Conservation (phyloP, 805 yeast genomes). For the Teunomyces stri region DNA sequence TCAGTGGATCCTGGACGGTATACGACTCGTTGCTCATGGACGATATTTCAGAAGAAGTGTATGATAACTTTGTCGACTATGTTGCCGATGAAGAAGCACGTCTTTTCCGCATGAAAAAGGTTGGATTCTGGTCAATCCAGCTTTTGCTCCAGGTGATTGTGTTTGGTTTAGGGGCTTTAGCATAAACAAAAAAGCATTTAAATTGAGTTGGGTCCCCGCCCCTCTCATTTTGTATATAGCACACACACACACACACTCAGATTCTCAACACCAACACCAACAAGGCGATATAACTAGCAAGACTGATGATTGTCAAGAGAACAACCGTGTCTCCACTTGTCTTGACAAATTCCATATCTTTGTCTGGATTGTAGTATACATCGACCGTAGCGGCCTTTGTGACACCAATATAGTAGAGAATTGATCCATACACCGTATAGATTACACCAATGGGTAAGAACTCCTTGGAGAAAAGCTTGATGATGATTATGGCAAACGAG, state of each 20-base stretch:
- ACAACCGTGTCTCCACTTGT: slow-evolving; percentile 65
- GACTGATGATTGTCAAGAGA: slow-evolving; percentile 48
- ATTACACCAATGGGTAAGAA: slow-evolving; percentile 67
- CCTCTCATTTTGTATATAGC: too few species aligned
- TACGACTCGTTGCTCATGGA: slow-evolving; percentile 90
- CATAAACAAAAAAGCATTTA: slow-evolving; percentile 11
- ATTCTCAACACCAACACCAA: slow-evolving; percentile 49
- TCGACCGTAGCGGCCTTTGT: slow-evolving; percentile 33
- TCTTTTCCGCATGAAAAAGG: slow-evolving; percentile 68
- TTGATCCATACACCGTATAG: slow-evolving; percentile 58
- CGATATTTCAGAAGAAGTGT: slow-evolving; percentile 84
- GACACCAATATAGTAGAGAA: slow-evolving; percentile 41
- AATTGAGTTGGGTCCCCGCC: too few species aligned
- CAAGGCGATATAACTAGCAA: slow-evolving; percentile 49
- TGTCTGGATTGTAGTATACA: slow-evolving; percentile 35
- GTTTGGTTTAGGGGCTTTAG: slow-evolving; percentile 71
- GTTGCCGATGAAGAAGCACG: slow-evolving; percentile 85
- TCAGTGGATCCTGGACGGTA: slow-evolving; percentile 95
- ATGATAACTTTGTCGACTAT: slow-evolving; percentile 84
- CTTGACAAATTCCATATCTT: slow-evolving; percentile 43
- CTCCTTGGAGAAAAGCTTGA: slow-evolving; percentile 62
- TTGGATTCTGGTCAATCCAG: slow-evolving; percentile 92
- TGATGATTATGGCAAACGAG: slow-evolving; percentile 61
- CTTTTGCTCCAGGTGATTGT: slow-evolving; percentile 75
- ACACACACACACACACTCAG: slow-evolving; percentile 15